Percentiles rank a stretch among this genome's conserved stretches.
Evolutionary conservation across 2,329 filamentous ascomycete species (phyloP).

Genomic region (Cytospora mali): DNA sequence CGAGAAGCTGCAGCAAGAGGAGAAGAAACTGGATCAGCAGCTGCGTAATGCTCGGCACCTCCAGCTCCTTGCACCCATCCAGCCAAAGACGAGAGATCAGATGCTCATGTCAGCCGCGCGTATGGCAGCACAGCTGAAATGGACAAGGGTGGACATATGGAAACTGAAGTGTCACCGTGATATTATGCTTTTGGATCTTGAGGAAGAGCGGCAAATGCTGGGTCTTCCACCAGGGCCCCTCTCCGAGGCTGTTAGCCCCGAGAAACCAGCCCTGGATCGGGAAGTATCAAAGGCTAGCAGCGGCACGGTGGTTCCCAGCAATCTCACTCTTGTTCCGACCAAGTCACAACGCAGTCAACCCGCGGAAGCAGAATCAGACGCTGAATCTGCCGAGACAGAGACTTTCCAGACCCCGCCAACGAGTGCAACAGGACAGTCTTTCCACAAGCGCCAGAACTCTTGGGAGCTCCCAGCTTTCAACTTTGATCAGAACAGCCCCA

Average conservation of each 20-base stretch:
- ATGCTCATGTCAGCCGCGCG: slow-evolving; percentile 82
- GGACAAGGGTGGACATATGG: slow-evolving; percentile 94
- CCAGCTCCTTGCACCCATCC: slow-evolving; percentile 84
- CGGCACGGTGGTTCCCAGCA: slow-evolving; percentile 38
- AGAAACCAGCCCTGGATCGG: slow-evolving; percentile 31
- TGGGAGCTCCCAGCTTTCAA: slow-evolving; percentile 45
- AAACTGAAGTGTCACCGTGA: slow-evolving; percentile 87
- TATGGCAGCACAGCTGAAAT: slow-evolving; percentile 86
- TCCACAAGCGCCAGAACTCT: slow-evolving; percentile 45
- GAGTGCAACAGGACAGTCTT: slow-evolving; percentile 41
- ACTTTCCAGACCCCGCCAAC: slow-evolving; percentile 54
- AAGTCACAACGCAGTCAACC: slow-evolving; percentile 40
- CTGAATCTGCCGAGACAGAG: slow-evolving; percentile 46
- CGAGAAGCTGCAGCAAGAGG: slow-evolving; percentile 70
- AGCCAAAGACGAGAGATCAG: slow-evolving; percentile 85
- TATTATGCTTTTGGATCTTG: slow-evolving; percentile 81
- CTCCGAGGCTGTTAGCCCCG: slow-evolving; percentile 29
- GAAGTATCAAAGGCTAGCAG: slow-evolving; percentile 41
- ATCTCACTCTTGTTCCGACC: slow-evolving; percentile 39
- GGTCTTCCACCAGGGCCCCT: slow-evolving; percentile 36
- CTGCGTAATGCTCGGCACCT: slow-evolving; percentile 89
- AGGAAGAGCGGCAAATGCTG: slow-evolving; percentile 66
- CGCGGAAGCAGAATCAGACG: slow-evolving; percentile 36
- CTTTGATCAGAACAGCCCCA: slow-evolving; percentile 39
- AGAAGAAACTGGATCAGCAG: slow-evolving; percentile 80